These are phyloP conservation scores for Nissolia schottii DNA, from an alignment of 306 rosid genomes.

Conservation along the genomic window DNA sequence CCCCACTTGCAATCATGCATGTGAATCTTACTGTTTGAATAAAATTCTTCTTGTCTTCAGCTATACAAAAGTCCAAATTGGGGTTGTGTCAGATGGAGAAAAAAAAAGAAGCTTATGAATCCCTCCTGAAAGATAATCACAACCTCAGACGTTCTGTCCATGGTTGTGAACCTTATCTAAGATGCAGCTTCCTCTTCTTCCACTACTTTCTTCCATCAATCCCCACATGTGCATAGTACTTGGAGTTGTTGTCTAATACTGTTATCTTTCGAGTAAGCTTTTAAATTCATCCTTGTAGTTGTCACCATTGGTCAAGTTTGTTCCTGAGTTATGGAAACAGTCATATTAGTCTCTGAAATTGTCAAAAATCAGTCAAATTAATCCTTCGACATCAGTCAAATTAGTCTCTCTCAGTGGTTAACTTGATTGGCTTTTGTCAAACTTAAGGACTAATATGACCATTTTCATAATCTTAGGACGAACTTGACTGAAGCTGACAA, in stretches of 20 bases:
- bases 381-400: too few species aligned
- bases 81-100: constrained; percentile 29
- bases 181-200: not conserved
- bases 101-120: not conserved
- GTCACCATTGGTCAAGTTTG: too few species aligned
- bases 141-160: constrained; percentile 12
- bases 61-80: constrained; percentile 52
- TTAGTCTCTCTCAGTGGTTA: too few species aligned
- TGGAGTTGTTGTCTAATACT: not conserved
- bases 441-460: too few species aligned
- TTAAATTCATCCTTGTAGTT: too few species aligned
- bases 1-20: constrained; percentile 46
- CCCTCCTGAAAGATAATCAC: constrained; percentile 16
- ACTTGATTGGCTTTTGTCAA: too few species aligned
- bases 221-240: not conserved
- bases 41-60: constrained; percentile 48
- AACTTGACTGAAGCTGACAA: too few species aligned
- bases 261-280: too few species aligned
- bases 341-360: too few species aligned
- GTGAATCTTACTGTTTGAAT: constrained; percentile 38
- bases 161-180: constrained; percentile 28
- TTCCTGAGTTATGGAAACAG: too few species aligned
- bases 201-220: not conserved
- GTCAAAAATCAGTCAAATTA: too few species aligned
- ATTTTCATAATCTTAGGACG: too few species aligned